phyloP scores from a whole-genome alignment of 2,329 filamentous ascomycete species.

The Coleophoma eucalyptorum region DNA sequence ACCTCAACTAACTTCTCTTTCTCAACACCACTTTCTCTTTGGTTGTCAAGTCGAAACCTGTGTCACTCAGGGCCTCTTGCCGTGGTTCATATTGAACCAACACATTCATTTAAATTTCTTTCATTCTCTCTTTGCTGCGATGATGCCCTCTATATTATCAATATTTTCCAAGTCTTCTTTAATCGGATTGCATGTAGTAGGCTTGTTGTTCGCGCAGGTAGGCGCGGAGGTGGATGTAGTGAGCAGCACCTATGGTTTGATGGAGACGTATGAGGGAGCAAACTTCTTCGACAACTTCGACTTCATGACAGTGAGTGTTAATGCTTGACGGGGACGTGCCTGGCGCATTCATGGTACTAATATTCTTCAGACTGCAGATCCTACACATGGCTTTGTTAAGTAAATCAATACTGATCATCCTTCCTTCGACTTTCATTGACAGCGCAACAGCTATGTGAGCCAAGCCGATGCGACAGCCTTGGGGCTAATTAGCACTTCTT shows the following conservation, averaged over 20 bases:
- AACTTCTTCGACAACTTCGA: conserved; percentile 46
- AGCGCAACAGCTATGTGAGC: conserved; percentile 26
- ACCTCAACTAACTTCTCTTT: neutral
- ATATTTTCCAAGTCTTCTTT: conserved; percentile 1
- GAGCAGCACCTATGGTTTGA: conserved; percentile 2
- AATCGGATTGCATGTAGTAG: neutral
- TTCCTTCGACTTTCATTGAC: neutral
- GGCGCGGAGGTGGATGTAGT: neutral
- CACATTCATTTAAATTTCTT: neutral
- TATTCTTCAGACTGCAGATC: conserved; percentile 27
- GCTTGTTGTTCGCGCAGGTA: neutral
- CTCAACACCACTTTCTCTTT: neutral
- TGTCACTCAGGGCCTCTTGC: neutral
- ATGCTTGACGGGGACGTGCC: neutral
- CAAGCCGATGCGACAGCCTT: conserved; percentile 19
- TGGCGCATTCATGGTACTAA: neutral
- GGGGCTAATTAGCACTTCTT: conserved; percentile 14
- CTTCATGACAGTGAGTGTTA: conserved; percentile 33
- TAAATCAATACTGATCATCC: neutral
- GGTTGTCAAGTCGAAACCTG: neutral
- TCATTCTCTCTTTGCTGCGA: neutral
- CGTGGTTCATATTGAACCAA: neutral
- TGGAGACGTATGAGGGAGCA: conserved; percentile 33
- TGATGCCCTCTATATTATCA: neutral
- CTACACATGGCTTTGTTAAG: conserved; percentile 46